Base-by-base conservation (phyloP, 2,329 filamentous ascomycete species). In the Fusarium sp. region DNA sequence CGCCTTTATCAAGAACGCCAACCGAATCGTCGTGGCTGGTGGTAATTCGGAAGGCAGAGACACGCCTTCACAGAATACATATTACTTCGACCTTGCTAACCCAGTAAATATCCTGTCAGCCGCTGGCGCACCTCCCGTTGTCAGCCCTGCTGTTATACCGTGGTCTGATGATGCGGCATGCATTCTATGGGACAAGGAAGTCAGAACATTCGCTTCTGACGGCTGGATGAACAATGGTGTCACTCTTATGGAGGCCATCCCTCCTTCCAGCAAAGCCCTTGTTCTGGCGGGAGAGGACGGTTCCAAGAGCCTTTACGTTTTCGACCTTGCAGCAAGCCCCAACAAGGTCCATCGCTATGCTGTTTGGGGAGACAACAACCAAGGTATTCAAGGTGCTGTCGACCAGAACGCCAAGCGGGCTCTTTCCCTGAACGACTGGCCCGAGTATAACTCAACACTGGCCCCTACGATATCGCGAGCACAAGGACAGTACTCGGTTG, bases 21-120 rank as follows among this genome's bases (percentile, higher is more conserved):
- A 93, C 58, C 86, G 88, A 6, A 92, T 98, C 57, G 81, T 98
- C 25, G 85, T 97, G 27, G 98, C 94, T 77, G 92, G 90, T 32
- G 95, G 95, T 47, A 89, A 86, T 18, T 88, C 90, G 73, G 87
- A 90, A 71, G 88, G 88, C 27, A 82, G 81, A 34, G 79, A 81
- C 11, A 80, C 82, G 9, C 82, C 87, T 1, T 94, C 92, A 1
- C 88, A 90, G 3, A 87, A 93, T 72, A 95, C 93, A 0, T 97
- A 94, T 74, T 85, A 91, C 20, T 89, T 98, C 62, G 82, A 85
- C 4, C 89, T 91, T 2, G 84, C 84, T 7, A 81, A 86, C 32
- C 92, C 93, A 0, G 40, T 92, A 92, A 77, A 78, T 73, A 6
- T 87, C 94, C 6, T 82, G 12, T 85, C 91, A 1, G 89, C 85